These are phyloP conservation scores for Hygrophoropsis aurantiaca DNA, from an alignment of 768 basidiomycete genomes.

Conservation along the genomic window DNA sequence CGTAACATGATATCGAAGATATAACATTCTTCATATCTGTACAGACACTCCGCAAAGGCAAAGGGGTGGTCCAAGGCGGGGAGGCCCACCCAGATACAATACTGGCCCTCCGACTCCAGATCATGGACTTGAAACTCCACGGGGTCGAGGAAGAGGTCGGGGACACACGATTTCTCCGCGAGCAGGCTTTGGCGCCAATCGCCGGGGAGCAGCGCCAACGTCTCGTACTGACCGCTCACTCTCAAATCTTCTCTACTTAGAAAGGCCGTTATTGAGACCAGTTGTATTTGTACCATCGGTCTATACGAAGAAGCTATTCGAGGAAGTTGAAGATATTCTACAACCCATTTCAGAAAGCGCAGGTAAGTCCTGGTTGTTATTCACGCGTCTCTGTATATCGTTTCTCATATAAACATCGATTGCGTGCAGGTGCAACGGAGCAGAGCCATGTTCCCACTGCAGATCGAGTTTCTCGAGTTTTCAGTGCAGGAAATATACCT, in stretches of 20 bases:
- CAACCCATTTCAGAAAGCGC: slow-evolving; percentile 51
- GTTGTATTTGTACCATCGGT: slow-evolving; percentile 67
- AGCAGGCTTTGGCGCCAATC: slow-evolving; percentile 9
- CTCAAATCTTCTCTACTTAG: slow-evolving; percentile 53
- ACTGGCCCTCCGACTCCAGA: slow-evolving; percentile 13
- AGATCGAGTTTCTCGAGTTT: slow-evolving; percentile 62
- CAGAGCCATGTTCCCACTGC: slow-evolving; percentile 68
- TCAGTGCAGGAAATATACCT: slow-evolving; percentile 40
- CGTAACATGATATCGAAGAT: slow-evolving; percentile 5
- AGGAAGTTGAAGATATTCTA: slow-evolving; percentile 59
- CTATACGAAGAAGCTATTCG: slow-evolving; percentile 50
- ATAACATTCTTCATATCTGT: slow-evolving; percentile 7
- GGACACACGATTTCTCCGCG: slow-evolving; percentile 14
- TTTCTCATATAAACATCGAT: slow-evolving; percentile 3
- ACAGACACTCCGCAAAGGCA: slow-evolving; percentile 9
- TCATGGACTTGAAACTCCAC: slow-evolving; percentile 14
- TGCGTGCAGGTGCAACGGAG: slow-evolving; percentile 35
- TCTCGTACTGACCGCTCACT: slow-evolving; percentile 45
- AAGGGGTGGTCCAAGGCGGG: slow-evolving; percentile 5
- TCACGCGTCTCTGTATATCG: background rate
- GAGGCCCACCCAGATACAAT: slow-evolving; percentile 6
- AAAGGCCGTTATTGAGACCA: slow-evolving; percentile 65
- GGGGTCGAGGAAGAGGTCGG: slow-evolving; percentile 18
- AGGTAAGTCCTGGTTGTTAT: slow-evolving; percentile 37
- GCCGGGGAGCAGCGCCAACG: slow-evolving; percentile 28